Conservation (phyloP, 257 asterid species). For the Solanum chilense region DNA sequence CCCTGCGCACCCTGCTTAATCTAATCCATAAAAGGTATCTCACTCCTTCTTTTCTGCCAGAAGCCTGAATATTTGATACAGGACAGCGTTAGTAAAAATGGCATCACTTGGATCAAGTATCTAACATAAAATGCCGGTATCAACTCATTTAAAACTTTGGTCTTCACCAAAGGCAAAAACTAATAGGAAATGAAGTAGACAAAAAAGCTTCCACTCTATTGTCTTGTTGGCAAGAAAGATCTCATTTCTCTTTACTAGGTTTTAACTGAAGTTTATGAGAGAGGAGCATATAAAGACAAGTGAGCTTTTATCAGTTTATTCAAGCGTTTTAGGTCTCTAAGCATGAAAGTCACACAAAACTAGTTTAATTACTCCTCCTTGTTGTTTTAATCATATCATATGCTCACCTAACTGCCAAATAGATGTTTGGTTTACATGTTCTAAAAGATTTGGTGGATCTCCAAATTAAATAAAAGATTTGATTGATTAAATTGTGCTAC, state of each 20-base stretch:
- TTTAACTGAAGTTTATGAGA: background rate
- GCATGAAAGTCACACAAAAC: background rate
- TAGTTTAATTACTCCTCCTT: background rate
- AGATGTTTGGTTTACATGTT: background rate
- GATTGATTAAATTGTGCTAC: background rate
- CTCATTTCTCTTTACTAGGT: background rate
- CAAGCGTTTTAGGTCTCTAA: background rate
- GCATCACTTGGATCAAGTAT: background rate
- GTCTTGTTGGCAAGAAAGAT: background rate
- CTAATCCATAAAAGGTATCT: slow-evolving; percentile 83
- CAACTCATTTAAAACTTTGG: background rate
- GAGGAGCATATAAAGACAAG: background rate
- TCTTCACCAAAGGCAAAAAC: background rate
- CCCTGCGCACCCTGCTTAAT: slow-evolving; percentile 70
- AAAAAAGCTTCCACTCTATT: background rate
- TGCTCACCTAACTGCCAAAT: background rate
- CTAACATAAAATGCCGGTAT: background rate
- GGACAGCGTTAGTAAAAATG: background rate
- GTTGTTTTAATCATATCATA: background rate
- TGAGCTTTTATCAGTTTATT: background rate
- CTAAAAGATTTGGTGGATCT: background rate
- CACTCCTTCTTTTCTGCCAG: slow-evolving; percentile 58
- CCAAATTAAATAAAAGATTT: background rate
- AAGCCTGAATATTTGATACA: slow-evolving; percentile 24
- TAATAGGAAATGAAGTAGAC: background rate